Conservation (phyloP, 176 grass and related monocot genomes). For the Zea luxurians region DNA sequence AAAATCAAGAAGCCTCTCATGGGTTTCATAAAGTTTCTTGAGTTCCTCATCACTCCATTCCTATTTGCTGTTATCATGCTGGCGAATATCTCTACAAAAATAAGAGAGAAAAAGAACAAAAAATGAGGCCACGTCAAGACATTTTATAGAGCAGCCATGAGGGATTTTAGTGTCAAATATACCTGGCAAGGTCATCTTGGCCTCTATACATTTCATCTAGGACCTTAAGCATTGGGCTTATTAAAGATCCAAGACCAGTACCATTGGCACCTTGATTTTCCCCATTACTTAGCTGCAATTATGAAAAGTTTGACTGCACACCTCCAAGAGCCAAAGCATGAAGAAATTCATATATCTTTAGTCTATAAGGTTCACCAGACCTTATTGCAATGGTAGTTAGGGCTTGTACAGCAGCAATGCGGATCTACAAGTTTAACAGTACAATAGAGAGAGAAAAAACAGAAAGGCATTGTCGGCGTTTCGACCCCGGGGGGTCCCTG, state of each 20-base stretch:
- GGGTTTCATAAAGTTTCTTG: no score
- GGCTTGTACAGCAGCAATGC: constrained; percentile 78
- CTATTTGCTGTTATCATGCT: constrained; percentile 98
- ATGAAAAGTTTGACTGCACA: constrained; percentile 82
- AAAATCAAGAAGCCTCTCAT: no score
- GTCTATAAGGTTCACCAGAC: constrained; percentile 84
- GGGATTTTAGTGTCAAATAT: no score
- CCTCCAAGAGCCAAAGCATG: constrained; percentile 87
- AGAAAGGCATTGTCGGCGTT: no score
- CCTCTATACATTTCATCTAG: no score
- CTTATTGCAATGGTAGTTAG: constrained; percentile 88
- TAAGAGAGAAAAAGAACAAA: not conserved
- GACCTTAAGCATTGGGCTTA: constrained; percentile 92
- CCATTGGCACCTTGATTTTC: constrained; percentile 97
- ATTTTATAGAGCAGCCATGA: no score
- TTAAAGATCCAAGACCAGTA: no score
- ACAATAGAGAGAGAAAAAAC: no score
- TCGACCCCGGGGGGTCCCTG: no score
- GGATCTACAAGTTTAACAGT: no score
- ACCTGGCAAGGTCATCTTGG: no score
- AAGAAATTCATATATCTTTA: constrained; percentile 96
- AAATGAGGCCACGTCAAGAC: no score
- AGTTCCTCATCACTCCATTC: constrained; percentile 93
- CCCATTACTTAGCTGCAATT: constrained; percentile 93
- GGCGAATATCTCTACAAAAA: constrained; percentile 70